Percentiles rank a stretch among this genome's conserved stretches.
Evolutionary conservation across 495 filamentous ascomycete genomes (phyloP).

Genomic region (Rostrohypoxylon terebratum): DNA sequence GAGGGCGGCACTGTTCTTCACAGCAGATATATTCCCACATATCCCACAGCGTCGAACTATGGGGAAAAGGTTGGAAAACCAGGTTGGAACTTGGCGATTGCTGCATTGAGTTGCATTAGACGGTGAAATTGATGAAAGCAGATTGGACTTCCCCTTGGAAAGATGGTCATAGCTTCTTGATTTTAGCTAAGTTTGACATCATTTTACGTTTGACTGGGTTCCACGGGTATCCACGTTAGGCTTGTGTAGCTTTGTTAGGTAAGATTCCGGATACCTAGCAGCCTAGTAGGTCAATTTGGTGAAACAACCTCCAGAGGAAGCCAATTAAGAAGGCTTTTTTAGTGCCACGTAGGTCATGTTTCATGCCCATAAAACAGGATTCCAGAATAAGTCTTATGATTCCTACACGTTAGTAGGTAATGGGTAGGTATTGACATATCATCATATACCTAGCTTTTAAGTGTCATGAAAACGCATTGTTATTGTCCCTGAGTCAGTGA

Average conservation of each 20-base stretch:
- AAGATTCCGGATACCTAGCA: background rate
- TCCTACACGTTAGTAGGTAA: background rate
- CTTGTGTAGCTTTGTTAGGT: background rate
- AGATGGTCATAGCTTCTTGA: conserved; percentile 12
- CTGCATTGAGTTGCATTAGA: background rate
- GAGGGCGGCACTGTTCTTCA: background rate
- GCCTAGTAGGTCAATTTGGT: background rate
- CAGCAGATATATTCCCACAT: background rate
- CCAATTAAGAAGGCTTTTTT: background rate
- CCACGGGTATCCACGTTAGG: conserved; percentile 21
- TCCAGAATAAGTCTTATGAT: conserved; percentile 12
- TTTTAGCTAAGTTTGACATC: conserved; percentile 19
- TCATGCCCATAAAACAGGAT: conserved; percentile 17
- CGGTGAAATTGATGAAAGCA: conserved; percentile 4
- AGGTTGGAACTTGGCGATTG: conserved; percentile 4
- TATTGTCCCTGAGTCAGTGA: background rate
- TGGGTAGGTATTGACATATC: background rate
- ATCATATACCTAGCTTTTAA: background rate
- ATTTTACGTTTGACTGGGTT: conserved; percentile 13
- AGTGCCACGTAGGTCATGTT: conserved; percentile 22
- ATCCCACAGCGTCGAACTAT: background rate
- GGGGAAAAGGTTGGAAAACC: background rate
- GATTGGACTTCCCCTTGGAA: background rate
- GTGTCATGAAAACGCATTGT: background rate
- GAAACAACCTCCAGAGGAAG: background rate